phyloP scores from a whole-genome alignment of 2,329 filamentous ascomycete species.

The Chalara sp. region DNA sequence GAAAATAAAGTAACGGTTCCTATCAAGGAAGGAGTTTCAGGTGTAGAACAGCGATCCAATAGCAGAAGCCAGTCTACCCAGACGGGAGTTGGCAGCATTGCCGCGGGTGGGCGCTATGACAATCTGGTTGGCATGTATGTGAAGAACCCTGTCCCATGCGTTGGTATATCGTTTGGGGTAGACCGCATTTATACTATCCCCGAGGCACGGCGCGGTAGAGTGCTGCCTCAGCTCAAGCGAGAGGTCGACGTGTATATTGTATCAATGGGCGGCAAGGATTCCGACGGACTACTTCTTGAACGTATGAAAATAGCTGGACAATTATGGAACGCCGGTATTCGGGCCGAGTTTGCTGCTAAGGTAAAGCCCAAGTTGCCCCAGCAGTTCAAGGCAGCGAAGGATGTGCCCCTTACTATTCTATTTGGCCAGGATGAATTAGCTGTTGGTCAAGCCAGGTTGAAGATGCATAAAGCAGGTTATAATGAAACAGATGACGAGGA shows the following conservation, averaged over 20 bases:
- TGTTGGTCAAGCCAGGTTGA: constrained; percentile 74
- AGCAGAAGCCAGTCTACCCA: neutral
- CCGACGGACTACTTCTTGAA: constrained; percentile 62
- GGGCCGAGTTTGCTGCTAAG: constrained; percentile 86
- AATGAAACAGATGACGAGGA: constrained; percentile 68
- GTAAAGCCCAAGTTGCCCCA: constrained; percentile 76
- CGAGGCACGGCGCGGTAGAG: constrained; percentile 3
- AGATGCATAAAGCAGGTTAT: constrained; percentile 69
- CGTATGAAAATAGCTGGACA: constrained; percentile 69
- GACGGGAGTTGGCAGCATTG: neutral
- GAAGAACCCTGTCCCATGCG: constrained; percentile 73
- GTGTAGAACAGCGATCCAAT: constrained; percentile 57
- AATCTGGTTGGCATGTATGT: constrained; percentile 88
- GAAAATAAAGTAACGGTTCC: constrained; percentile 29
- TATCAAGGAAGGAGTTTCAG: constrained; percentile 63
- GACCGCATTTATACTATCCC: constrained; percentile 73
- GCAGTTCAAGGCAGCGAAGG: constrained; percentile 87
- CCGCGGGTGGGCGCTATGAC: constrained; percentile 51
- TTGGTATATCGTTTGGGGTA: constrained; percentile 79
- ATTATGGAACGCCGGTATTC: constrained; percentile 80
- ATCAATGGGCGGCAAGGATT: constrained; percentile 26
- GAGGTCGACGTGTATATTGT: constrained; percentile 80
- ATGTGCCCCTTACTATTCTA: constrained; percentile 77
- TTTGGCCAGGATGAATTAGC: constrained; percentile 82
- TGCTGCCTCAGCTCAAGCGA: constrained; percentile 44